phyloP scores from a whole-genome alignment of 2,329 filamentous ascomycete genomes.

The Pseudogymnoascus destructans region DNA sequence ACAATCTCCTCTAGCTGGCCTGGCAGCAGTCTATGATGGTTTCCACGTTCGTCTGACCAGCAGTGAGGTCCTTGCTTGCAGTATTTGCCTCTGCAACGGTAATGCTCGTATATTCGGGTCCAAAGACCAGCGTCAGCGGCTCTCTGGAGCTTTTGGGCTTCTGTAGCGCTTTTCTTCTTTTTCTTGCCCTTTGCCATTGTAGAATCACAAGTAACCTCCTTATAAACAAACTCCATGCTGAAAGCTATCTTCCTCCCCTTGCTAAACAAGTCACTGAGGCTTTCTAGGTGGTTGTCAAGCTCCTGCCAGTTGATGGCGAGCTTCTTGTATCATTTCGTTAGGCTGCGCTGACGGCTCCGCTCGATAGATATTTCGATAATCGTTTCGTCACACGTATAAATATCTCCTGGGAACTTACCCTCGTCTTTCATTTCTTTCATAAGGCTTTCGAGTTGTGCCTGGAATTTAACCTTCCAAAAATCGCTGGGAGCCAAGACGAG shows the following conservation, averaged over 20 bases:
- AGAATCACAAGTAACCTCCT: conserved; percentile 16
- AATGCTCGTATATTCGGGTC: conserved; percentile 16
- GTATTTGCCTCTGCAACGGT: conserved; percentile 14
- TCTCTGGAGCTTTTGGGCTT: background rate
- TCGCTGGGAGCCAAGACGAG: conserved; percentile 20
- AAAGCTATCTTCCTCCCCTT: conserved; percentile 16
- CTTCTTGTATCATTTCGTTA: conserved; percentile 17
- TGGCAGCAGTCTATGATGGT: conserved; percentile 13
- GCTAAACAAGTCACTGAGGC: conserved; percentile 17
- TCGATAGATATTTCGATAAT: conserved; percentile 16
- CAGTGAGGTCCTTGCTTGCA: conserved; percentile 17
- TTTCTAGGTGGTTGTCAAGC: conserved; percentile 16
- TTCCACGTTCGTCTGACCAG: conserved; percentile 16
- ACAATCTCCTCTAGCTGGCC: conserved; percentile 16
- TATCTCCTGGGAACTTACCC: conserved; percentile 16
- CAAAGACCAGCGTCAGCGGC: conserved; percentile 10
- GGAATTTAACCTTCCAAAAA: conserved; percentile 17
- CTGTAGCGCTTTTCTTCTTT: conserved; percentile 15
- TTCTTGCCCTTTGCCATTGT: conserved; percentile 14
- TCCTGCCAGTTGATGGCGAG: conserved; percentile 16
- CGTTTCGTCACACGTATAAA: conserved; percentile 14
- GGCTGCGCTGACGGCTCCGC: conserved; percentile 13
- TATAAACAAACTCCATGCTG: conserved; percentile 17
- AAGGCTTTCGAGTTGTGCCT: conserved; percentile 12
- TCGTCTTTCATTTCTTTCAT: conserved; percentile 9